Base-by-base conservation (phyloP, 1,284 basidiomycete species). In the Cutaneotrichosporon daszewskae region DNA sequence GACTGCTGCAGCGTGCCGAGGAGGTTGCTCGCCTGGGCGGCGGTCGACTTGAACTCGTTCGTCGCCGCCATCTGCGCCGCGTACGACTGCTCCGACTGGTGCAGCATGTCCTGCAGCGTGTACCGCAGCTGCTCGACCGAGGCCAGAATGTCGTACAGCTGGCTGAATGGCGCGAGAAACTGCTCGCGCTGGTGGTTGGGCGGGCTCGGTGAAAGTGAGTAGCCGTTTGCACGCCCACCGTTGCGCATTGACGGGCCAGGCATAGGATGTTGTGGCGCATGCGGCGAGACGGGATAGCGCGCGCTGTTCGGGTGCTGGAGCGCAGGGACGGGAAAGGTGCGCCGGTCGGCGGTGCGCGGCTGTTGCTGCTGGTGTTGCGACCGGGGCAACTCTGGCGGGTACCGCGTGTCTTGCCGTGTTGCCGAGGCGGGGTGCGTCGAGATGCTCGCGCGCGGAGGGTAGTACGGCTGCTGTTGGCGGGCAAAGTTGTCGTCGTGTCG, bases 21-120 rank as follows among this genome's bases (percentile, higher is more conserved):
- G 11, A 69, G 46, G 2, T 49, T 49, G n/a, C 47, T 49, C 0
- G 62, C 62, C 43, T 59, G 57, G 10, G 45, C 47, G 0, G 62
- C 58, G 0, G 64, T 66, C 26, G 28, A 42, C 54, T 66, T 67
- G 53, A 69, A 67, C 25, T 69, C 66, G 43, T 46, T 46, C 37
- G 57, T 59, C 13, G 51, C 51, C 19, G 40, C 38, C 25, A 58
- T 34, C 40, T 68, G 64, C 18, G 34, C 40, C 9, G 48, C 37
- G 38, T 58, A 61, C 8, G 55, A 31, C 26, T 42, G 38, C 41
- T 66, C 64, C 18, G 56, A 58, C 12, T 61, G 59, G 41, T 59
- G 54, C 10, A 57, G 41, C 35, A 65, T 49, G 31, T 64, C 61
- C 51, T 59, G 55, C 16, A 64, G 49, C 25, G 49, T 46, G 49